A percentile compares a stretch with the other conserved stretches of the same genome.
Evolutionary conservation across 495 filamentous ascomycete genomes (phyloP).

Genomic region (Penicillium subrubescens): DNA sequence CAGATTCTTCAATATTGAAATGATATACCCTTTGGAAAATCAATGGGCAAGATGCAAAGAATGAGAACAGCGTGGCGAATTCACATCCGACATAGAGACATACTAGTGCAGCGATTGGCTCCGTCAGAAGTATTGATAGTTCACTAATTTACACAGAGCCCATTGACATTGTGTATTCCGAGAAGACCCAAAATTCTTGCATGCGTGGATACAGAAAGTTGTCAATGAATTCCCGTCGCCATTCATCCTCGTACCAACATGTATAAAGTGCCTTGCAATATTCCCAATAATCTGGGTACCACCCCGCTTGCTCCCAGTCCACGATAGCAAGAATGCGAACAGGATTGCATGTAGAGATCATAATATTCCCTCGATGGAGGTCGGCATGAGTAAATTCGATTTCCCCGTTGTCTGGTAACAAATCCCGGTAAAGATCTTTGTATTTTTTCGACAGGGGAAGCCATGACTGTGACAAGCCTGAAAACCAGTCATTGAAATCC

Average conservation of each 20-base stretch:
- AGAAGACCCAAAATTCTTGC: slow-evolving; percentile 24
- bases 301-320: slow-evolving; percentile 42
- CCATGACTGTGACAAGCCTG: slow-evolving; percentile 24
- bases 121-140: too few species aligned
- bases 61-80: too few species aligned
- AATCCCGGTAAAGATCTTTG: slow-evolving; percentile 38
- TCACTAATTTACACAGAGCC: slow-evolving; percentile 27
- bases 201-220: slow-evolving; percentile 26
- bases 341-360: slow-evolving; percentile 34
- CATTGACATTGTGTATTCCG: slow-evolving; percentile 33
- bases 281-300: slow-evolving; percentile 50
- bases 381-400: slow-evolving; percentile 46
- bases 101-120: too few species aligned
- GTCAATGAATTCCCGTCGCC: slow-evolving; percentile 34
- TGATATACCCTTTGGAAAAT: too few species aligned
- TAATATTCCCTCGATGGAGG: slow-evolving; percentile 43
- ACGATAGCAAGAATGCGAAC: slow-evolving; percentile 36
- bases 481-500: slow-evolving; percentile 50
- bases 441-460: slow-evolving; percentile 31
- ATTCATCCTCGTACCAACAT: slow-evolving; percentile 28
- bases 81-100: too few species aligned
- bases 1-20: too few species aligned
- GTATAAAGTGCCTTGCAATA: slow-evolving; percentile 44
- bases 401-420: slow-evolving; percentile 38
- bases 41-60: too few species aligned